These are phyloP conservation scores for Rhizopogon roseolus DNA, from an alignment of 768 basidiomycete species.

Conservation along the genomic window DNA sequence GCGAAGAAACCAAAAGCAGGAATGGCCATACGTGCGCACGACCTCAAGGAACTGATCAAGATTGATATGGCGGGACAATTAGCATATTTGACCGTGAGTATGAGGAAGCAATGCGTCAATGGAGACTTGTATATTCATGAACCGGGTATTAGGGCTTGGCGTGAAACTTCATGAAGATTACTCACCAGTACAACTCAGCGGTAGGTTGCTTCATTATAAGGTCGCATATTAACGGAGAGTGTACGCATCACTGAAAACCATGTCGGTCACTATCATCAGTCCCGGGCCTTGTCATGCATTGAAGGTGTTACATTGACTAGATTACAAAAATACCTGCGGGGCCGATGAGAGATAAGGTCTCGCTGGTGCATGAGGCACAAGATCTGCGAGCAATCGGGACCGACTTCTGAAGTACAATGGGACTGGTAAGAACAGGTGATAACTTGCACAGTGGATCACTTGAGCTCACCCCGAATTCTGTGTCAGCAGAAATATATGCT, in stretches of 20 bases:
- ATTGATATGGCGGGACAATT: neutral
- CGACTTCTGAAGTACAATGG: neutral
- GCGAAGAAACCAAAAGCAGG: neutral
- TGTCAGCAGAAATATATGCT: too few species aligned
- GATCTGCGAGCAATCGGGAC: neutral
- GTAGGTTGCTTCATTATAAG: neutral
- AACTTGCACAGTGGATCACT: too few species aligned
- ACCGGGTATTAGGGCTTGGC: neutral
- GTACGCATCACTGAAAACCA: neutral
- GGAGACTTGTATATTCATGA: neutral
- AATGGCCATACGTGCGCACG: neutral
- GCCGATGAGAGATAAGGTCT: neutral
- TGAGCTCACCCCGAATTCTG: too few species aligned
- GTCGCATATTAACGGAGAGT: neutral
- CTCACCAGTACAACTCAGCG: neutral
- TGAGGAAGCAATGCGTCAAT: neutral
- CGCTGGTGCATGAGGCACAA: neutral
- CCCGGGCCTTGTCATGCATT: neutral
- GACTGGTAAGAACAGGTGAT: neutral
- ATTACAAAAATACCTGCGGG: slow-evolving; percentile 15
- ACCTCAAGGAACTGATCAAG: neutral
- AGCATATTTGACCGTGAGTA: neutral
- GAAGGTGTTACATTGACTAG: neutral
- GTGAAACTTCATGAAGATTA: neutral
- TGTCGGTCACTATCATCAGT: neutral